Percentiles rank a stretch among this genome's conserved stretches.
Conservation (phyloP, 2,329 filamentous ascomycete species). For the Elsinoe fawcettii region DNA sequence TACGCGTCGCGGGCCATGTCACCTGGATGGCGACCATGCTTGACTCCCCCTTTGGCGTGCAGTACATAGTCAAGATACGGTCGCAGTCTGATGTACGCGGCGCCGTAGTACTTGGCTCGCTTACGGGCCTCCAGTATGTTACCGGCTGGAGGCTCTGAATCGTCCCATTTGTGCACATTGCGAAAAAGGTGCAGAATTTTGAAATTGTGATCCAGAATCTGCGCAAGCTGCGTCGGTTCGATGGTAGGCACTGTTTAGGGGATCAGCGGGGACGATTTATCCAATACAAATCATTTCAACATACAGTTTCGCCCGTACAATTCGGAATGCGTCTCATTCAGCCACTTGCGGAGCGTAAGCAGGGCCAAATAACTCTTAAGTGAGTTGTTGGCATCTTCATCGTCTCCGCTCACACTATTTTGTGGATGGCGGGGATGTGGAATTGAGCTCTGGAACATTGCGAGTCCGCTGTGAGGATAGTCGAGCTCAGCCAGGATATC, state of each 20-base stretch:
- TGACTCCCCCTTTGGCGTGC: slow-evolving; percentile 37
- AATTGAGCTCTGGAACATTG: slow-evolving; percentile 52
- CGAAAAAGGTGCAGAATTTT: slow-evolving; percentile 46
- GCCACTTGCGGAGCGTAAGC: slow-evolving; percentile 47
- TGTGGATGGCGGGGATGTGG: slow-evolving; percentile 58
- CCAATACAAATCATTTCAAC: slow-evolving; percentile 18
- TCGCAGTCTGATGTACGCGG: slow-evolving; percentile 79
- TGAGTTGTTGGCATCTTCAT: not conserved
- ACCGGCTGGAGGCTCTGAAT: slow-evolving; percentile 59
- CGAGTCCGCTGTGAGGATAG: slow-evolving; percentile 46
- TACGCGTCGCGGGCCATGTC: slow-evolving; percentile 26
- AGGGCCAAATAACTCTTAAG: not conserved
- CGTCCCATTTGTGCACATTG: slow-evolving; percentile 51
- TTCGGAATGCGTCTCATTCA: slow-evolving; percentile 49
- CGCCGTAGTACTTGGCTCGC: slow-evolving; percentile 91
- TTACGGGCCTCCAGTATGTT: slow-evolving; percentile 78
- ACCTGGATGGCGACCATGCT: slow-evolving; percentile 21
- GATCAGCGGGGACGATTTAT: not conserved
- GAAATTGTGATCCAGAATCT: slow-evolving; percentile 29
- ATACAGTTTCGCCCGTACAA: slow-evolving; percentile 42
- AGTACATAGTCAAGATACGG: slow-evolving; percentile 61
- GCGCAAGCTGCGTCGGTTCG: slow-evolving; percentile 13
- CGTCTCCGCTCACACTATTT: not conserved
- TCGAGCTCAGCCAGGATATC: slow-evolving; percentile 82
- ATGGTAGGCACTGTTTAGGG: not conserved